Conservation (phyloP, 345 rosid genomes). For the Camelina neglecta region DNA sequence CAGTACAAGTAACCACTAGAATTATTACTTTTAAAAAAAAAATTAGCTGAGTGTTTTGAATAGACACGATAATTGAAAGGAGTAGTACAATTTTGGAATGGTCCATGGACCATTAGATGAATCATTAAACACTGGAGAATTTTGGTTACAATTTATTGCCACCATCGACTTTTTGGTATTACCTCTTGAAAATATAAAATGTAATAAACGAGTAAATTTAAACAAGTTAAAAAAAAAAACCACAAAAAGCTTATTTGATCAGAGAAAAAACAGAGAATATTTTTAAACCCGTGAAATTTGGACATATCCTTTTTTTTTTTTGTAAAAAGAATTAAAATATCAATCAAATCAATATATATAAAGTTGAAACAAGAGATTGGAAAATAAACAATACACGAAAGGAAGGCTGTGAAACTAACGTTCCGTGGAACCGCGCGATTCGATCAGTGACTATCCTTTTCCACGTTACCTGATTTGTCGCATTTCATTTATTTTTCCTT, state of each 20-base stretch:
- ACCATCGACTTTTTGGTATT: conserved; percentile 17
- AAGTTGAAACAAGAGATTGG: background rate
- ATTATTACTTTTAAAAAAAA: conserved; percentile 8
- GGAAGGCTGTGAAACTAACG: conserved; percentile 20
- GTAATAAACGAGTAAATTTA: background rate
- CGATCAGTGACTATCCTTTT: conserved; percentile 35
- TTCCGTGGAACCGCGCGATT: conserved; percentile 32
- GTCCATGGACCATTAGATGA: conserved; percentile 25
- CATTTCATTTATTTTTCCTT: background rate
- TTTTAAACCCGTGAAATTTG: conserved; percentile 29
- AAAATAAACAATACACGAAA: conserved; percentile 26
- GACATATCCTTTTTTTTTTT: conserved; percentile 16
- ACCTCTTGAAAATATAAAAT: background rate
- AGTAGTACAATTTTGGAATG: conserved; percentile 16
- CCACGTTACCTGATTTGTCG: conserved; percentile 49
- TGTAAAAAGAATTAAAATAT: background rate
- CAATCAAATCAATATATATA: background rate
- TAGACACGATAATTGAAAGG: conserved; percentile 33
- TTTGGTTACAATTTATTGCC: conserved; percentile 37
- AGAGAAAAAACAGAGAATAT: conserved; percentile 15
- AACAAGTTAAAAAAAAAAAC: background rate
- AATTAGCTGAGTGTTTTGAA: conserved; percentile 1
- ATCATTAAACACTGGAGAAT: conserved; percentile 5
- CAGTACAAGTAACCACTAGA: conserved; percentile 10
- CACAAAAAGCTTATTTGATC: background rate